These are phyloP conservation scores for Tephrocybe sp. DNA, from an alignment of 768 basidiomycete species.

Conservation along the genomic window DNA sequence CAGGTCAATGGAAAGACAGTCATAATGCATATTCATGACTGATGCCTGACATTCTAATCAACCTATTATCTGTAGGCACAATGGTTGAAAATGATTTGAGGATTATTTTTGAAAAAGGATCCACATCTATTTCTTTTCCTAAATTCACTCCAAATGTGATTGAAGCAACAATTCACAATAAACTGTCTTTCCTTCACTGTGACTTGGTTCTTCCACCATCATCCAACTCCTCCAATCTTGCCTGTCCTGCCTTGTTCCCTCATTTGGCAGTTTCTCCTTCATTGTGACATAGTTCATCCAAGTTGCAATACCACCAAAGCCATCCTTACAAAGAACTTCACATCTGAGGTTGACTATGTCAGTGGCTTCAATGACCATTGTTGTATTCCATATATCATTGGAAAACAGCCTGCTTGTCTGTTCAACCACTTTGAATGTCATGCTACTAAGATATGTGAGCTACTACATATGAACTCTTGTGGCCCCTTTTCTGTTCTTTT, in stretches of 20 bases:
- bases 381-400: not conserved
- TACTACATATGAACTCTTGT: not conserved
- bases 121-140: too few relatives aligned
- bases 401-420: not conserved
- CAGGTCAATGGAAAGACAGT: slow-evolving; percentile 1
- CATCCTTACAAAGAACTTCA: not conserved
- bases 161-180: not conserved
- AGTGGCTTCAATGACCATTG: not conserved
- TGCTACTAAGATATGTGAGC: not conserved
- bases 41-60: slow-evolving; percentile 21
- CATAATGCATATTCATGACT: slow-evolving; percentile 21
- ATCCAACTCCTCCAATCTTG: not conserved
- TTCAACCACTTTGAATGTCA: not conserved
- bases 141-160: not conserved
- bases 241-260: not conserved
- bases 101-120: too few relatives aligned
- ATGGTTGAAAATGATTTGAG: slow-evolving; percentile 17
- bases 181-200: not conserved
- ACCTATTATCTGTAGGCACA: slow-evolving; percentile 23
- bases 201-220: not conserved
- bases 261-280: not conserved
- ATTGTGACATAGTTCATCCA: not conserved
- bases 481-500: slow-evolving; percentile 23
- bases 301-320: not conserved
- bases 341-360: not conserved